Conservation (phyloP, 768 basidiomycete species). For the Termitomyces sp. region DNA sequence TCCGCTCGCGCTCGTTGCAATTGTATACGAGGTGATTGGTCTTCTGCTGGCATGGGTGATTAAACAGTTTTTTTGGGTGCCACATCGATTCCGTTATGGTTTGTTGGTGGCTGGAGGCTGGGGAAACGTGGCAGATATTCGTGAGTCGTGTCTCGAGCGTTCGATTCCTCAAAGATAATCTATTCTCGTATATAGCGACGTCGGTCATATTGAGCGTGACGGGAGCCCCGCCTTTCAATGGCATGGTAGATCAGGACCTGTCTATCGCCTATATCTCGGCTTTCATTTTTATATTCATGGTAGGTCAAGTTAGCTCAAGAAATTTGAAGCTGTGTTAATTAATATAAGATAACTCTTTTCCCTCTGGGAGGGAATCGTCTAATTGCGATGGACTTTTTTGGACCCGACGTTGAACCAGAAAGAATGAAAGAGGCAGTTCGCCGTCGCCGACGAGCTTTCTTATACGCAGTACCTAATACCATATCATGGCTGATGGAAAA, state of each 20-base stretch:
- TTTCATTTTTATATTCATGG: conserved; percentile 56
- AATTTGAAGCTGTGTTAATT: neutral
- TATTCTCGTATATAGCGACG: conserved; percentile 38
- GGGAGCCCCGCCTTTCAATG: conserved; percentile 56
- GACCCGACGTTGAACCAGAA: conserved; percentile 56
- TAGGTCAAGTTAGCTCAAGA: conserved; percentile 21
- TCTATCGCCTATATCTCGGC: conserved; percentile 63
- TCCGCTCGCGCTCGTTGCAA: conserved; percentile 55
- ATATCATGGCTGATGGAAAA: conserved; percentile 5
- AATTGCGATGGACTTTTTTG: conserved; percentile 58
- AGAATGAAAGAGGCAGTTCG: conserved; percentile 44
- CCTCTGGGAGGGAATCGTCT: conserved; percentile 52
- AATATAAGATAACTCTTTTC: conserved; percentile 53
- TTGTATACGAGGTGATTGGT: conserved; percentile 56
- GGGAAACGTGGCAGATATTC: conserved; percentile 67
- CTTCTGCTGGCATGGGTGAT: conserved; percentile 47
- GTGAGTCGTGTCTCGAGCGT: conserved; percentile 30
- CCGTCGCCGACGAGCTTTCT: conserved; percentile 25
- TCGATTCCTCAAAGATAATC: neutral
- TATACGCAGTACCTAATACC: conserved; percentile 13
- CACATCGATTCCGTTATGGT: conserved; percentile 70
- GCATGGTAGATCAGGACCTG: conserved; percentile 48
- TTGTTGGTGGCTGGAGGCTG: conserved; percentile 65
- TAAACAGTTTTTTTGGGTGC: conserved; percentile 68
- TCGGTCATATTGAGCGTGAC: conserved; percentile 62